phyloP scores from a whole-genome alignment of 805 yeast genomes.

The Candida rishiriensis region DNA sequence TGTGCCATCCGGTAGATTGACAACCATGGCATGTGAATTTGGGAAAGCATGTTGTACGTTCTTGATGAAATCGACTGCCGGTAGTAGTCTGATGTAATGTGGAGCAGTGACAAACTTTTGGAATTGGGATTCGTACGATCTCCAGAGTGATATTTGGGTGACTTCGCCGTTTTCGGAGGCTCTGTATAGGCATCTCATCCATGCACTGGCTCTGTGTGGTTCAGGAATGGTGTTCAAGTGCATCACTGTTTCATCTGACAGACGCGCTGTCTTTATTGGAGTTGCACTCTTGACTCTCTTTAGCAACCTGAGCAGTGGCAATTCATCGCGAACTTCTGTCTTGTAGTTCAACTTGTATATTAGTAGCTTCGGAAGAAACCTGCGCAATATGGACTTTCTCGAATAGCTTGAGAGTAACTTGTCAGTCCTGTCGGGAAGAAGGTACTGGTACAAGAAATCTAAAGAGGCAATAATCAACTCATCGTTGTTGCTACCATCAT shows the following conservation, averaged over 20 bases:
- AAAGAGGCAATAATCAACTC: constrained; percentile 71
- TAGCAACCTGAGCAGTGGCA: constrained; percentile 37
- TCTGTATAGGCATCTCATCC: constrained; percentile 91
- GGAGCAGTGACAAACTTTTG: constrained; percentile 50
- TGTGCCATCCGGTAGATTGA: constrained; percentile 56
- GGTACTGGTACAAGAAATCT: constrained; percentile 78
- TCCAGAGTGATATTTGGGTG: constrained; percentile 94
- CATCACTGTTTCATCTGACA: constrained; percentile 46
- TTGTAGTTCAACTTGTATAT: constrained; percentile 39
- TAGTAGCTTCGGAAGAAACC: constrained; percentile 60
- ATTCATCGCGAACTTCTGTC: constrained; percentile 33
- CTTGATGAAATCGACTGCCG: constrained; percentile 95
- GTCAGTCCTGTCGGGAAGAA: constrained; percentile 57
- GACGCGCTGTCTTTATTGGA: constrained; percentile 54
- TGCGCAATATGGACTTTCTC: constrained; percentile 48
- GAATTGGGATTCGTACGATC: constrained; percentile 86
- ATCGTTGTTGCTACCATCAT: constrained; percentile 42
- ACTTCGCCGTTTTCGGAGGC: constrained; percentile 77
- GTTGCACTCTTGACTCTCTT: constrained; percentile 58
- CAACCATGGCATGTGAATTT: constrained; percentile 89
- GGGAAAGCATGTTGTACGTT: constrained; percentile 89
- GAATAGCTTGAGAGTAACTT: constrained; percentile 43
- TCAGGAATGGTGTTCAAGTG: constrained; percentile 66
- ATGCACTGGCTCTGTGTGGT: constrained; percentile 86
- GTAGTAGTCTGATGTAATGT: constrained; percentile 52